These are phyloP conservation scores for Aegilops speltoides DNA, from an alignment of 176 grass and related monocot genomes.

Conservation along the genomic window DNA sequence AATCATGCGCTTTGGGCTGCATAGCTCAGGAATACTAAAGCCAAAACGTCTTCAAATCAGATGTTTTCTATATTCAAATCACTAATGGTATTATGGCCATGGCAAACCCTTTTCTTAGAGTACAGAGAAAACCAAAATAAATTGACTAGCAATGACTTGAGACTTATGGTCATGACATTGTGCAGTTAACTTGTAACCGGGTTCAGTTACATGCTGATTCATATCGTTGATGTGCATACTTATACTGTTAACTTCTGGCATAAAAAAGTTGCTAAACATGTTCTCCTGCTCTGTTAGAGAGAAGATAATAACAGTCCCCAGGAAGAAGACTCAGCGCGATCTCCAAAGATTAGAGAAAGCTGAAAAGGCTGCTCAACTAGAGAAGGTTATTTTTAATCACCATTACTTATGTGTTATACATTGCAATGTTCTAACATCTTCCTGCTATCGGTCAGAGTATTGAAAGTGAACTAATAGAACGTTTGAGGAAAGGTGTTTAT, in stretches of 20 bases:
- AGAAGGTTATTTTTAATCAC: slow-evolving; percentile 59
- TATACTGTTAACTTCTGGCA: background rate
- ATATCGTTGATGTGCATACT: background rate
- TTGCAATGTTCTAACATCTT: background rate
- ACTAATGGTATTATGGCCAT: background rate
- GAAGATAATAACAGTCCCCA: slow-evolving; percentile 91
- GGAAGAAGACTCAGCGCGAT: slow-evolving; percentile 62
- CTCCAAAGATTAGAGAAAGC: slow-evolving; percentile 76
- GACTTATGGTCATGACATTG: background rate
- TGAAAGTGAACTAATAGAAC: slow-evolving; percentile 86
- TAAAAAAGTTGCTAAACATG: slow-evolving; percentile 27
- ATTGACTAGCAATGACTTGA: background rate
- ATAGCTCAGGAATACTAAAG: background rate
- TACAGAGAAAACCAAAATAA: background rate
- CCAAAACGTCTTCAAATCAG: background rate
- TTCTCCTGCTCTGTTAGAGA: slow-evolving; percentile 49
- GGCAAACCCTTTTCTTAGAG: background rate
- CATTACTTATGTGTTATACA: background rate
- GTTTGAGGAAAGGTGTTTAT: slow-evolving; percentile 89
- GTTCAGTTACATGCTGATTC: slow-evolving; percentile 4
- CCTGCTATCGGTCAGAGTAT: slow-evolving; percentile 52
- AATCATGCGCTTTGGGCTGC: background rate
- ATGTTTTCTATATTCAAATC: background rate
- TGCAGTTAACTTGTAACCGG: slow-evolving; percentile 16
- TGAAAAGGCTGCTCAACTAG: slow-evolving; percentile 75